Evolutionary conservation across 1,284 basidiomycete genomes (phyloP), one percentile per base, ranked within the genome.

Genomic region (Irpex sp.): DNA sequence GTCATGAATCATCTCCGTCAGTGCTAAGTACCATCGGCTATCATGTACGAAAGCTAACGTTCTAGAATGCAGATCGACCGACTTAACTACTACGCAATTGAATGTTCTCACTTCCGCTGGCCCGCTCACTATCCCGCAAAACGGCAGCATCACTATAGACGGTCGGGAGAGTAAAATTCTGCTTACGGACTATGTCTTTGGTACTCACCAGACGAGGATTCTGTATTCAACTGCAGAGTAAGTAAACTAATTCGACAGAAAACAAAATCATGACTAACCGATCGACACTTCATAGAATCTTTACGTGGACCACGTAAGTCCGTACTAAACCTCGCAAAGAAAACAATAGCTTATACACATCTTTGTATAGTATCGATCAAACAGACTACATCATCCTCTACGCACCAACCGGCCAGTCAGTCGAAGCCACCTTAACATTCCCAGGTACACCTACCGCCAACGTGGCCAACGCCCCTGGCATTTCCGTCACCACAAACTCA

Each of bases 201-300:
- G 82, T 4, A 59, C 52, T 57, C 71, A 70, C 26, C 61, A 67
- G 5, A 76, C 75, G 1, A 75, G 65, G 6, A 73, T 83, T 3
- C 62, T 82, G 15, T 83, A 82, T 69, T 81, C 81, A 1, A 82
- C 84, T 17, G 78, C 82, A 0, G 79, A 81, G 75, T 81, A 74
- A 37, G 77, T 47, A 9, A 51, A 31, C 26, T 3, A 3, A 3
- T 26, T 26, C 26, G 3, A 26, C 26, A 26, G 26, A 1, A 26
- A 26, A 26, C 1, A 3, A 26, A n/a, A n/a, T n/a, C 26, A 26
- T 26, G 26, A 3, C 26, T 26, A 26, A 26, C 3, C 26, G 26
- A 26, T 26, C 3, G 26, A 34, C 31, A n/a, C 36, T 57, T 5
- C 31, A 44, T 59, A 19, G 19, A 68, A 74, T 82, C 51, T 75